Evolutionary conservation across 2,329 filamentous ascomycete genomes (phyloP).

Genomic region (Talaromyces albobiverticillius): DNA sequence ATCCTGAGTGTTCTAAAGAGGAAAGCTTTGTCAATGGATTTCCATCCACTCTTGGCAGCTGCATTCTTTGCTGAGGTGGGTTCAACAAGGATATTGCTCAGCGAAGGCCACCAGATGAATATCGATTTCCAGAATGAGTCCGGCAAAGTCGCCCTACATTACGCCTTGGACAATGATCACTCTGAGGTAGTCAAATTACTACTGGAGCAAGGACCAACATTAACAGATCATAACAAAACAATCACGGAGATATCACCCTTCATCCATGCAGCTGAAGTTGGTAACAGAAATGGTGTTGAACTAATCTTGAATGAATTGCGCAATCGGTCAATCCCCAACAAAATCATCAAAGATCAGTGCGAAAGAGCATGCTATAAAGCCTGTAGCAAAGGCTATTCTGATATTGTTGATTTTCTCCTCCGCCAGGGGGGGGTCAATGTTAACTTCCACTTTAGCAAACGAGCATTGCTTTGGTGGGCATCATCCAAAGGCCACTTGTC

Average conservation of each 20-base stretch:
- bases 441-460: neutral
- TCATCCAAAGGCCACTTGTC: neutral
- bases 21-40: neutral
- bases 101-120: neutral
- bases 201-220: neutral
- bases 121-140: neutral
- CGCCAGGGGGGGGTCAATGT: neutral
- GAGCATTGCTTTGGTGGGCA: neutral
- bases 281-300: neutral
- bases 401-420: neutral
- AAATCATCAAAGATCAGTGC: neutral
- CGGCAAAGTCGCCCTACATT: neutral
- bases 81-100: neutral
- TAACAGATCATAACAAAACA: neutral
- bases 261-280: neutral
- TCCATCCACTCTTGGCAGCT: slow-evolving; percentile 2
- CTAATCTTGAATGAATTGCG: neutral
- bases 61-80: neutral
- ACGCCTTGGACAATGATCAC: neutral
- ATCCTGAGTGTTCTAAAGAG: neutral
- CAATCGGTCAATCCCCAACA: neutral
- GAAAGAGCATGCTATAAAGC: neutral
- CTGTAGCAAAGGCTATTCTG: neutral
- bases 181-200: neutral
- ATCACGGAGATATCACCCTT: neutral